These are phyloP conservation scores for Cercophora newfieldiana DNA, from an alignment of 495 filamentous ascomycete species.

Conservation along the genomic window DNA sequence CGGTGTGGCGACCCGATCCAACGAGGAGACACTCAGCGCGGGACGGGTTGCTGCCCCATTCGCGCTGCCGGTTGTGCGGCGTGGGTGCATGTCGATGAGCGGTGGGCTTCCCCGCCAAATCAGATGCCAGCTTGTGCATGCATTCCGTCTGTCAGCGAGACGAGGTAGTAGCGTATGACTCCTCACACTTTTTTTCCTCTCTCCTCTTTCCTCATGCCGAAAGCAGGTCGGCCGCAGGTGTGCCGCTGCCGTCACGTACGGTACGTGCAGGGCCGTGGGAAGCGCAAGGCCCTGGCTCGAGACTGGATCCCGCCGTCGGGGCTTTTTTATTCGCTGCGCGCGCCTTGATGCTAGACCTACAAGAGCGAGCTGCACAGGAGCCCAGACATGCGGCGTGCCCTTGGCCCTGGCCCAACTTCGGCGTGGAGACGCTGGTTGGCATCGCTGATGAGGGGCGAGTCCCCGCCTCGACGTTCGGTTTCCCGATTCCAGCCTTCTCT, in stretches of 20 bases:
- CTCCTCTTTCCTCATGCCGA: not conserved
- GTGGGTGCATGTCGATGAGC: not conserved
- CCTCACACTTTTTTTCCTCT: not conserved
- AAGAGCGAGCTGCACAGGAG: not conserved
- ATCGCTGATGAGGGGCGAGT: not conserved
- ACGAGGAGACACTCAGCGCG: not conserved
- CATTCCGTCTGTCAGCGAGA: conserved; percentile 7
- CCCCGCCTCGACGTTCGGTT: not conserved
- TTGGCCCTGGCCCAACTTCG: not conserved
- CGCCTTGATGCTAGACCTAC: not conserved
- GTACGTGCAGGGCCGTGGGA: not conserved
- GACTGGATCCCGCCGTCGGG: not conserved
- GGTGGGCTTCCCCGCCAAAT: conserved; percentile 10
- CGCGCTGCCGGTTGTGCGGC: not conserved
- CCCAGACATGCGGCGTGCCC: not conserved
- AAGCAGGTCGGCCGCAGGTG: not conserved
- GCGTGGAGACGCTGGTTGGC: too few relatives aligned
- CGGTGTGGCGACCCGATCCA: conserved; percentile 9
- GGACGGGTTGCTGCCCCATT: conserved; percentile 1
- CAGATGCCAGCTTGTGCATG: conserved; percentile 7
- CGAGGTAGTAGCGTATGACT: not conserved
- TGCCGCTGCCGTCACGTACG: conserved; percentile 5
- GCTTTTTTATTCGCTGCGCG: conserved; percentile 6
- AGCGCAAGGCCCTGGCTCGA: conserved; percentile 7
- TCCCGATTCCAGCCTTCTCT: not conserved